These are phyloP conservation scores for Cucumis melo DNA, from an alignment of 306 rosid species.

Conservation along the genomic window DNA sequence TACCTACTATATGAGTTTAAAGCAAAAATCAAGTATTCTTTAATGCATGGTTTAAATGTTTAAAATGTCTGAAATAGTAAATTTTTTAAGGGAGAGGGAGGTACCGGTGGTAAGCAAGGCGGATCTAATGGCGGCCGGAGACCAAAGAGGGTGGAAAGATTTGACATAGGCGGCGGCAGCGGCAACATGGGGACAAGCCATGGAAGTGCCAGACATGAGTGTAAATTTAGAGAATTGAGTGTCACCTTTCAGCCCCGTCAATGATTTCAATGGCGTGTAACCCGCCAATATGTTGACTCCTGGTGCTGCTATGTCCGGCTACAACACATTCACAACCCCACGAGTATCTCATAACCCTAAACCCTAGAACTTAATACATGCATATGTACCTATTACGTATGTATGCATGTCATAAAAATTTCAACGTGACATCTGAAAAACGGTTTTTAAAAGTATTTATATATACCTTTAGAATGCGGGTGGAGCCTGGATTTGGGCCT, in stretches of 20 bases:
- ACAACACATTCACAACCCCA: background rate
- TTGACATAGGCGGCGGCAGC: conserved; percentile 81
- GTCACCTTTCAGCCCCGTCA: conserved; percentile 60
- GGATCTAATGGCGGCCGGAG: conserved; percentile 6
- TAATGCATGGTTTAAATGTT: too few species aligned
- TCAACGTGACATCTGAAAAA: too few species aligned
- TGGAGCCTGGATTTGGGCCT: conserved; percentile 63
- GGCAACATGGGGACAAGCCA: conserved; percentile 92
- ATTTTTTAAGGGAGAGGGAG: background rate
- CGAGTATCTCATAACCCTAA: background rate
- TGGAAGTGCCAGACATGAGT: conserved; percentile 85
- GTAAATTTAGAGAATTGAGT: conserved; percentile 67
- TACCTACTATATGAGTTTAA: too few species aligned
- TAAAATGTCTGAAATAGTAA: too few species aligned
- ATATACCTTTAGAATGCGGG: conserved; percentile 48
- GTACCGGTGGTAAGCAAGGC: conserved; percentile 75
- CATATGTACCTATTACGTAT: too few species aligned
- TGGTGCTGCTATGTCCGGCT: conserved; percentile 92
- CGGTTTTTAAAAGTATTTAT: too few species aligned
- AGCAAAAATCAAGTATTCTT: too few species aligned
- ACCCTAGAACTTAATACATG: too few species aligned
- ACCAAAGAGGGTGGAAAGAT: conserved; percentile 37
- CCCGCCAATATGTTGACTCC: conserved; percentile 72
- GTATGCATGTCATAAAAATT: too few species aligned
- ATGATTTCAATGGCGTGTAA: conserved; percentile 47